Evolutionary conservation across 352 stramenopile genomes (phyloP).

Genomic region (Aphanomyces cochlioides): DNA sequence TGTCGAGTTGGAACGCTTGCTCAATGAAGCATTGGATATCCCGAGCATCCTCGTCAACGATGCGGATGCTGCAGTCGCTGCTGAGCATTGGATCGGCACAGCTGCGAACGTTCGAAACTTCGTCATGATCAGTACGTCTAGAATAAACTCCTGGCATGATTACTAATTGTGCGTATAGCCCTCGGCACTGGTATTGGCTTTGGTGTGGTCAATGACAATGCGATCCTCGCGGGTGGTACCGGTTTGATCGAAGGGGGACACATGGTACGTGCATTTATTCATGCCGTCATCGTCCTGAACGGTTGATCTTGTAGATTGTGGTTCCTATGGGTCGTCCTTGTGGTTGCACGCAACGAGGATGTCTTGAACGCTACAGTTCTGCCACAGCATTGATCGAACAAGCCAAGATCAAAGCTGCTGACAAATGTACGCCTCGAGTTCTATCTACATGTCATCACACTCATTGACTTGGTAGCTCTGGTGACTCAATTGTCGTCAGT

Average conservation of each 20-base stretch:
- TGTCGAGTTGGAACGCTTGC: constrained; percentile 55
- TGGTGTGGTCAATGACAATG: constrained; percentile 56
- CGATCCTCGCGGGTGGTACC: constrained; percentile 61
- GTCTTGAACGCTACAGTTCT: constrained; percentile 75
- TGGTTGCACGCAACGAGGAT: constrained; percentile 67
- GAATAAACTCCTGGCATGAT: not conserved
- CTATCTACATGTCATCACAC: too few relatives aligned
- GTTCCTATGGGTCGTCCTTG: constrained; percentile 73
- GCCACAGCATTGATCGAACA: constrained; percentile 58
- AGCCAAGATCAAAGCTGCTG: constrained; percentile 36
- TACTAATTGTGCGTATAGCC: constrained; percentile 36
- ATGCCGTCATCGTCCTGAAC: too few relatives aligned
- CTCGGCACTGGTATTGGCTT: constrained; percentile 73
- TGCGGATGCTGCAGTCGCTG: constrained; percentile 72
- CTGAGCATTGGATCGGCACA: constrained; percentile 74
- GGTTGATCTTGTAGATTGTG: constrained; percentile 49
- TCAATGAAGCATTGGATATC: constrained; percentile 41
- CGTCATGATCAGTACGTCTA: constrained; percentile 75
- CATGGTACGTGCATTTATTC: constrained; percentile 40
- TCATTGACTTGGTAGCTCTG: constrained; percentile 33
- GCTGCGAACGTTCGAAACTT: constrained; percentile 59
- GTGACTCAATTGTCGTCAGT: constrained; percentile 47
- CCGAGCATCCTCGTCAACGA: constrained; percentile 63
- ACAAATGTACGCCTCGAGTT: not conserved
- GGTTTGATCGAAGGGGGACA: constrained; percentile 77